Evolutionary conservation across 1,139 yeast genomes (phyloP).

Genomic region (Taphrina confusa): DNA sequence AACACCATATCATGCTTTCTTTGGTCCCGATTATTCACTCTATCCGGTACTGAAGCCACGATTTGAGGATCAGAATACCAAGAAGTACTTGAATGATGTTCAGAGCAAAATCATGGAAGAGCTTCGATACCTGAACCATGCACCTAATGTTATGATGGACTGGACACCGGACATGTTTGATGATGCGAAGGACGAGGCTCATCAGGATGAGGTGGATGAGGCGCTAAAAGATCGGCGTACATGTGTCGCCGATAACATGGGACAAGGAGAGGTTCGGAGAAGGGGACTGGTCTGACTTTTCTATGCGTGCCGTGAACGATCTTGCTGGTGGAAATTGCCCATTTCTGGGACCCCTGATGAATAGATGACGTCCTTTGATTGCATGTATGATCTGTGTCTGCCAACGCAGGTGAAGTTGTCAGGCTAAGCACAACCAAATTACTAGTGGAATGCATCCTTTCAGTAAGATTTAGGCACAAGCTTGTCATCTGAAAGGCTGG

Average conservation of each 20-base stretch:
- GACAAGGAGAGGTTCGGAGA: slow-evolving; percentile 20
- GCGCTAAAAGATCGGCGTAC: slow-evolving; percentile 34
- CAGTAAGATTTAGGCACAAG: no score
- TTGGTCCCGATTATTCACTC: slow-evolving; percentile 86
- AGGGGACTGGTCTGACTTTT: slow-evolving; percentile 24
- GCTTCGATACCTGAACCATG: slow-evolving; percentile 76
- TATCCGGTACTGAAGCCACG: slow-evolving; percentile 90
- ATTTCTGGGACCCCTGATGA: no score
- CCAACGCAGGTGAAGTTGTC: no score
- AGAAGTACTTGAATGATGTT: slow-evolving; percentile 79
- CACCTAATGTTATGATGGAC: slow-evolving; percentile 93
- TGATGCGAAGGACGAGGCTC: slow-evolving; percentile 55
- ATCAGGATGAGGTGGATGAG: slow-evolving; percentile 53
- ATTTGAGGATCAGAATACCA: slow-evolving; percentile 82
- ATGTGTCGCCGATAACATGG: slow-evolving; percentile 12
- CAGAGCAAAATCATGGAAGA: slow-evolving; percentile 77
- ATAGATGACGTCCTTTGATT: no score
- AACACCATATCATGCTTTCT: slow-evolving; percentile 81
- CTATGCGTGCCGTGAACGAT: no score
- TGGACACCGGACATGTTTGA: slow-evolving; percentile 76
- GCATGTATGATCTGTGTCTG: no score
- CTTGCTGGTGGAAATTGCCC: no score
- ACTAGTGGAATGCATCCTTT: no score
- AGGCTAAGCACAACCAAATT: no score
- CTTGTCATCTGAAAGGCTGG: no score